Percentiles rank a stretch among this genome's conserved stretches.
These are phyloP conservation scores for Evernia prunastri DNA, from an alignment of 495 filamentous ascomycete species.

Conservation along the genomic window DNA sequence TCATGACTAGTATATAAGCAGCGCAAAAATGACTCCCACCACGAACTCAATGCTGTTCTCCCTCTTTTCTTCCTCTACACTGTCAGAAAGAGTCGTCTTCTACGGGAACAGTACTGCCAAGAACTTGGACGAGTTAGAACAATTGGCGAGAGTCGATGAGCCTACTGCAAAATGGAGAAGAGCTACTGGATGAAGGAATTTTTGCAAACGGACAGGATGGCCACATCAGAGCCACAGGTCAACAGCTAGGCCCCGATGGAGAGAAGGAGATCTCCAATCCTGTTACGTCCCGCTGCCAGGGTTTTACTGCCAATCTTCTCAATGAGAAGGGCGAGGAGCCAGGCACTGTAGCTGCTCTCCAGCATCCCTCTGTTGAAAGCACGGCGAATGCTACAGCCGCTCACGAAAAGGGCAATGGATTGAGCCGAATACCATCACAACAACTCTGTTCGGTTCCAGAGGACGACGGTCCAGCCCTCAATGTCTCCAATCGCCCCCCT, in stretches of 20 bases:
- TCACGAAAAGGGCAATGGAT: neutral
- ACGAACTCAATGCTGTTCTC: neutral
- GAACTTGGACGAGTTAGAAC: neutral
- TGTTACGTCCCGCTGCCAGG: neutral
- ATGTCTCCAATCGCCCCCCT: neutral
- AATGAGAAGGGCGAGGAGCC: neutral
- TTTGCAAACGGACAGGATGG: neutral
- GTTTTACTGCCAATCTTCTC: neutral
- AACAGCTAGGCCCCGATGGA: neutral
- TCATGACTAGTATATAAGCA: neutral
- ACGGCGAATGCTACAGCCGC: neutral
- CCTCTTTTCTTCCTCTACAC: neutral
- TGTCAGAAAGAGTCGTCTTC: neutral
- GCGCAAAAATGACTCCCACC: slow-evolving; percentile 3
- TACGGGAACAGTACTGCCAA: neutral
- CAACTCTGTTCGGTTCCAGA: neutral
- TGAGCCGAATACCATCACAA: neutral
- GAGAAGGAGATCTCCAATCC: neutral
- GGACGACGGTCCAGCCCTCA: neutral
- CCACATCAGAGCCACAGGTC: neutral
- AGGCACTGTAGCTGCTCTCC: neutral
- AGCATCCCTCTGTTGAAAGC: neutral
- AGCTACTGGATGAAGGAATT: slow-evolving; percentile 12
- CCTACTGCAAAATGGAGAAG: slow-evolving; percentile 4
- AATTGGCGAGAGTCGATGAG: slow-evolving; percentile 7